phyloP scores from a whole-genome alignment of 192 early-diverging fungal genomes.

The Phlyctochytrium arcticum region DNA sequence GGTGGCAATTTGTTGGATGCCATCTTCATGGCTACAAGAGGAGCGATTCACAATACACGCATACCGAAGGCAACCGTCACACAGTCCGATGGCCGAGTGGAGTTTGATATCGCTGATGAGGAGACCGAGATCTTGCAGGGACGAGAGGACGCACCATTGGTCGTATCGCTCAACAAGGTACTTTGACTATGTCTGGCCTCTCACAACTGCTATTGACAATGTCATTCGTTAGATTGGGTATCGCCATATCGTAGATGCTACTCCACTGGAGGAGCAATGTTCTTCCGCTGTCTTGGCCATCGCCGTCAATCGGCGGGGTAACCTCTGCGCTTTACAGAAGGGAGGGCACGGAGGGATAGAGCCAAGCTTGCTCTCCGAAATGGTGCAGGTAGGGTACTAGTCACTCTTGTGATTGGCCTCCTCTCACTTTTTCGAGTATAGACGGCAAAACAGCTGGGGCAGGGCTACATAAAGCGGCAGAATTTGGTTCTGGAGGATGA shows the following conservation, averaged over 20 bases:
- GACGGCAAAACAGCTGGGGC: conserved; percentile 24
- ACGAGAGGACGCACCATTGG: conserved; percentile 72
- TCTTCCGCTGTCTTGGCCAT: conserved; percentile 76
- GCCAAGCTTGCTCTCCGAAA: conserved; percentile 70
- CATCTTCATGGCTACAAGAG: conserved; percentile 79
- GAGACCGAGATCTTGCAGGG: conserved; percentile 77
- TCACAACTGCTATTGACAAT: too few relatives aligned
- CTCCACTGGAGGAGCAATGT: conserved; percentile 84
- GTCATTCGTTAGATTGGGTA: conserved; percentile 71
- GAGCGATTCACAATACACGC: conserved; percentile 82
- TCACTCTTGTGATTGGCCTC: neutral
- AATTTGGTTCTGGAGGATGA: conserved; percentile 22
- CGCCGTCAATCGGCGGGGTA: conserved; percentile 72
- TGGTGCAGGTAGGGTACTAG: conserved; percentile 53
- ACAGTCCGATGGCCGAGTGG: conserved; percentile 73
- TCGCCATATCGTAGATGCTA: conserved; percentile 81
- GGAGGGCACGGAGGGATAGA: conserved; percentile 69
- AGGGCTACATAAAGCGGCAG: conserved; percentile 8
- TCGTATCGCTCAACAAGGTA: conserved; percentile 83
- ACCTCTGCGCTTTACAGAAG: conserved; percentile 88
- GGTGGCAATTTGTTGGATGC: conserved; percentile 84
- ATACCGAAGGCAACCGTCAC: conserved; percentile 82
- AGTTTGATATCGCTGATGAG: conserved; percentile 93
- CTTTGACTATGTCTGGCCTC: too few relatives aligned
- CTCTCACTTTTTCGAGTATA: neutral